phyloP scores from a whole-genome alignment of 352 stramenopile species.

The Phytopythium sindhum region DNA sequence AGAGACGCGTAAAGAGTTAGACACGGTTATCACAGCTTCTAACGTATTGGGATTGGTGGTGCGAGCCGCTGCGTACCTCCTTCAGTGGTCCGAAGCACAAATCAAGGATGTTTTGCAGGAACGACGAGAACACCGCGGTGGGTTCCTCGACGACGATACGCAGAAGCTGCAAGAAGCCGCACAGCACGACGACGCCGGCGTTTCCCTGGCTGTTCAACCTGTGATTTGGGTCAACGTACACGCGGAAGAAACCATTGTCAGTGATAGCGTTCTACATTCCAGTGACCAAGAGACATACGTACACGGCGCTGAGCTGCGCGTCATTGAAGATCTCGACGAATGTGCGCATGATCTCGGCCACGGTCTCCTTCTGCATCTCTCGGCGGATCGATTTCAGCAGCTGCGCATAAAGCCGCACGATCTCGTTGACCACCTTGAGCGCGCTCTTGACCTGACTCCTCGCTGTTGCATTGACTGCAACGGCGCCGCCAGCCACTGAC shows the following conservation, averaged over 20 bases:
- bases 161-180: slow-evolving; percentile 73
- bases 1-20: background rate
- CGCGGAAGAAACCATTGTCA: background rate
- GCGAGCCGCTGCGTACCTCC: slow-evolving; percentile 37
- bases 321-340: slow-evolving; percentile 84
- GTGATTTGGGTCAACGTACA: background rate
- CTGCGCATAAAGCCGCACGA: slow-evolving; percentile 72
- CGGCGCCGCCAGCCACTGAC: slow-evolving; percentile 1
- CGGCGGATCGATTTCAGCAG: slow-evolving; percentile 79
- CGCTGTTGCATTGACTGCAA: slow-evolving; percentile 2
- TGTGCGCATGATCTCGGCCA: slow-evolving; percentile 65
- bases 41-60: background rate
- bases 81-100: slow-evolving; percentile 76
- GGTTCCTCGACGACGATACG: slow-evolving; percentile 77
- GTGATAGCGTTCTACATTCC: background rate
- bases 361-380: slow-evolving; percentile 75
- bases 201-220: slow-evolving; percentile 65
- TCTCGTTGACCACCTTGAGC: slow-evolving; percentile 78
- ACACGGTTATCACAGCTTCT: background rate
- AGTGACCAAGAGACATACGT: slow-evolving; percentile 14
- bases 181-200: slow-evolving; percentile 64
- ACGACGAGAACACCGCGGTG: slow-evolving; percentile 65
- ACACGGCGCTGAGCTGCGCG: slow-evolving; percentile 62
- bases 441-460: slow-evolving; percentile 47
- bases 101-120: slow-evolving; percentile 74